Base-by-base conservation (phyloP, 495 filamentous ascomycete species). In the Bryoglossum gracile region DNA sequence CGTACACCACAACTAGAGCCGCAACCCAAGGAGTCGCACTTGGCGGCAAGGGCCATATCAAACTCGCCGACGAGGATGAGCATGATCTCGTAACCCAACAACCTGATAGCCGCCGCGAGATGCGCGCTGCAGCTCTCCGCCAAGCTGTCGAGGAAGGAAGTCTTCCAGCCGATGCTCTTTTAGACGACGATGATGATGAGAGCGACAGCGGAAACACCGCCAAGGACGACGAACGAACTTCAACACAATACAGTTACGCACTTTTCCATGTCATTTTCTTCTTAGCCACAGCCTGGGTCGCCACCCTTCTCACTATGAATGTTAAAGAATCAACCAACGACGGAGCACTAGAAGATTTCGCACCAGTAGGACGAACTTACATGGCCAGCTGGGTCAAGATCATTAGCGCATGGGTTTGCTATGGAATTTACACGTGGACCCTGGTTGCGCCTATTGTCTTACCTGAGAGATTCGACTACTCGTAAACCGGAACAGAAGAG, bases 371-470 rank as follows among this genome's bases (percentile, higher is more conserved):
- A 23, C 73, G 92, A 40, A 96, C 91, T 16, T 92, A 96, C 70
- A 94, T 90, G 82, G 92, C 92, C 17, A 95, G 87, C 68, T 98
- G 92, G 92, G 89, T 95, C 55, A 98, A 97, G 81, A 97, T 98
- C 64, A 80, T 96, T 41, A 95, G 89, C 68, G 82, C 90, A 14
- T 98, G 92, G 92, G 83, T 92, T 38, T 97, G 94, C 68, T 97
- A 98, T 67, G 82, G 70, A 32, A 87, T 98, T 65, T 98, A 96
- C 58, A 73, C 79, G 33, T 98, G 92, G 92, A 94, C 88, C 19
- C 64, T 98, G 57, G 68, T 94, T 38, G 92, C 94, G 33, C 92
- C 92, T 8, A 74, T 90, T 30, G 56, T 91, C 19, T 59, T 98
- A 63, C 90, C 92, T 0, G 90, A 94, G 57, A 43, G 57, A 45